Conservation (phyloP, 768 basidiomycete genomes). For the Suillus plorans region DNA sequence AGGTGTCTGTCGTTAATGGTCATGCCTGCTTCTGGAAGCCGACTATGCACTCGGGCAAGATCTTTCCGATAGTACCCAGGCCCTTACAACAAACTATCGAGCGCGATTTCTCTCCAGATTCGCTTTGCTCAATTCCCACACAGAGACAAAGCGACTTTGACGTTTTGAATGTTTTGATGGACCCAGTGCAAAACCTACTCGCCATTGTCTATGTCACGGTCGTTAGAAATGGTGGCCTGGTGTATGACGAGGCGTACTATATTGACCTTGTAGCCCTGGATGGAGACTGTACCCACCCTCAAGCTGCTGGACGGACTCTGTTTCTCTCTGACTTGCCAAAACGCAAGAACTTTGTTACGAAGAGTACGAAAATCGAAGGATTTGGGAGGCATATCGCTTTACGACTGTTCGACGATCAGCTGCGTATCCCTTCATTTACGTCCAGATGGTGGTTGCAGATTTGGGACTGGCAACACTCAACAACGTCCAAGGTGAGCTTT, state of each 20-base stretch:
- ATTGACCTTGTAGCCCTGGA: neutral
- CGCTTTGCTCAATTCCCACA: neutral
- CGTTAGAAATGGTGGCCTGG: neutral
- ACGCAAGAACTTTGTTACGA: neutral
- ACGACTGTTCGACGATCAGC: neutral
- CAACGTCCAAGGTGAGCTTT: neutral
- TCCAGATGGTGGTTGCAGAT: neutral
- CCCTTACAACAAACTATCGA: neutral
- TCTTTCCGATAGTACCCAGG: neutral
- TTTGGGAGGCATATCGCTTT: neutral
- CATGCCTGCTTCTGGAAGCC: neutral
- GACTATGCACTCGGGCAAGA: neutral
- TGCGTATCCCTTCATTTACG: no score
- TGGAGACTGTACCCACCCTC: neutral
- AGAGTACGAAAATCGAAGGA: neutral
- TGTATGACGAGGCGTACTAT: neutral
- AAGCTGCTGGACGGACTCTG: neutral
- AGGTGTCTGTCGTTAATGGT: neutral
- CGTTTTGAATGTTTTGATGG: neutral
- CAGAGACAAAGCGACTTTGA: neutral
- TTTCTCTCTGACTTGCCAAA: neutral
- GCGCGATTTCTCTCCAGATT: neutral
- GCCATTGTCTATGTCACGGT: neutral
- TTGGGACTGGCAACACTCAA: conserved; percentile 1
- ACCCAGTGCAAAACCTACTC: neutral